Conservation (phyloP, 2,329 filamentous ascomycete species). For the Venturia asperata region DNA sequence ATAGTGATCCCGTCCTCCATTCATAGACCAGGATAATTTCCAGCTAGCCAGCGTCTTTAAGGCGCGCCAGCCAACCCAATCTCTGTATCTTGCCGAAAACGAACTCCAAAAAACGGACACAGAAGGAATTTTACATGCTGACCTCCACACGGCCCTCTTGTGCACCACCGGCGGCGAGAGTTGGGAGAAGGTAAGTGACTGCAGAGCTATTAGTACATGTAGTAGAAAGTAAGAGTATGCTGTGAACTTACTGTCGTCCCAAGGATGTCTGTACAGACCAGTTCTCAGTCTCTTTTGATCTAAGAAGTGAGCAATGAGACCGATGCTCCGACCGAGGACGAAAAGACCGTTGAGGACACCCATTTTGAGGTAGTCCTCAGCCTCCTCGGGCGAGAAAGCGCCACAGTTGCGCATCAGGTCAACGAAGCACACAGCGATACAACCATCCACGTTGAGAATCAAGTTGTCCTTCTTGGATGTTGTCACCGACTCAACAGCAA, state of each 20-base stretch:
- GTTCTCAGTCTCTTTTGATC: constrained; percentile 99
- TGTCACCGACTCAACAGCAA: constrained; percentile 95
- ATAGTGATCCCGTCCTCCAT: neutral
- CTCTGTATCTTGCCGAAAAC: constrained; percentile 2
- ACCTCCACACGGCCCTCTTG: constrained; percentile 38
- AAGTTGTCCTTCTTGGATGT: constrained; percentile 99
- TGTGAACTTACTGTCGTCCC: constrained; percentile 17
- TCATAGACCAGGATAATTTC: neutral
- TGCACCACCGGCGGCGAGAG: constrained; percentile 26
- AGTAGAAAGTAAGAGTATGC: neutral
- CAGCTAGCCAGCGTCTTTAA: constrained; percentile 11
- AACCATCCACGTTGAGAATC: constrained; percentile 97
- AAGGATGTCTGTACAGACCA: constrained; percentile 70
- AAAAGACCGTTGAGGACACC: constrained; percentile 99
- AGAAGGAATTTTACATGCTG: constrained; percentile 24
- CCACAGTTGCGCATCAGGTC: constrained; percentile 96
- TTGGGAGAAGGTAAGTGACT: constrained; percentile 27
- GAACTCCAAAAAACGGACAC: constrained; percentile 6
- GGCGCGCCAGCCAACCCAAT: neutral
- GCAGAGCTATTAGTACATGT: neutral
- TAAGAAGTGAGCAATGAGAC: constrained; percentile 98
- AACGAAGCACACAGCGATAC: constrained; percentile 97
- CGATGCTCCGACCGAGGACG: constrained; percentile 92
- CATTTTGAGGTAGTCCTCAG: constrained; percentile 98
- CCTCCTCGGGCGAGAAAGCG: constrained; percentile 91